Base-by-base conservation (phyloP, 371 early-diverging fungal genomes). In the Entomophthora muscae region DNA sequence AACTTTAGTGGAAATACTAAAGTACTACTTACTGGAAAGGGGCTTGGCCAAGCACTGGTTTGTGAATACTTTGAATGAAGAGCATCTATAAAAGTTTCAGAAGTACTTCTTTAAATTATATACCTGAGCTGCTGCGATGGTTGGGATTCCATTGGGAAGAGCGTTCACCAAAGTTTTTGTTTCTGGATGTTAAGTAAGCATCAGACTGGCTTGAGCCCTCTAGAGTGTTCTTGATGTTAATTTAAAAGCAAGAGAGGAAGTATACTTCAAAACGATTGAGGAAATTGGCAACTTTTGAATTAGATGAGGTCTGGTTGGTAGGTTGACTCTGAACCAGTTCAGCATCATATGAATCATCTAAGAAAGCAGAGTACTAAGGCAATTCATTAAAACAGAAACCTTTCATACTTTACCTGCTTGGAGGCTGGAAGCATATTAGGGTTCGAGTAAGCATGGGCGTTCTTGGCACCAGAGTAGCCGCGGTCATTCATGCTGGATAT, bases 191-290 rank as follows among this genome's bases (percentile, higher is more conserved):
- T n/a, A n/a, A n/a, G 17, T 42, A 42, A 42, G 42, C 17, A 10
- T 42, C 42, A 17, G 42, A 10, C 17, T 42, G 42, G 17, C 10
- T 5, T 42, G 59, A 17, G 30, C 22, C 21, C 22, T 58, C 59
- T 21, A 17, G 7, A 58, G 24, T 27, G 21, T 58, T 58, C 30
- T 23, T 30, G 26, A 32, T 27, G 13, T 13, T 23, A 22, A 21
- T 27, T 30, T 55, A 58, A 17, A 32, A 21, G 10, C 7, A 21
- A 32, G 22, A 24, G 12, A 55, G n/a, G 22, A 28, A 32, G 59
- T 27, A 28, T 58, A 58, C 59, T 31, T 58, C 28, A 22, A 58
- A 58, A 27, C 59, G 59, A 31, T 58, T 58, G 7, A 58, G 30
- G 30, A 58, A 58, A 23, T 30, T 58, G 21, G 59, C 59, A 21